Evolutionary conservation across 345 rosid species (phyloP).

Genomic region (Cardamine occulta): DNA sequence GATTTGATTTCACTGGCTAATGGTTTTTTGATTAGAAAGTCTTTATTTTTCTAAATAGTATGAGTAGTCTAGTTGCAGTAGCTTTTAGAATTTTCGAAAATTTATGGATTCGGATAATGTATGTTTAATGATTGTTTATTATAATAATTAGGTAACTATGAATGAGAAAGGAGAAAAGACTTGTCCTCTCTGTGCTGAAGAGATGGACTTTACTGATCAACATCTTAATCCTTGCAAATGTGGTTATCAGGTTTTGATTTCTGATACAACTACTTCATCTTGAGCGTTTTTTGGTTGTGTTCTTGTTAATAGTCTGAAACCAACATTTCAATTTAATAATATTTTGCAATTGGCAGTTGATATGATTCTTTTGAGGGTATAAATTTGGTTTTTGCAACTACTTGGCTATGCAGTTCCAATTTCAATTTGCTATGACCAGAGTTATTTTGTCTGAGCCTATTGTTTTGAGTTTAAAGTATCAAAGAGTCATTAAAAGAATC

Average conservation of each 20-base stretch:
- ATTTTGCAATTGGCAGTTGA: background rate
- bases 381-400: background rate
- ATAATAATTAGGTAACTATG: constrained; percentile 57
- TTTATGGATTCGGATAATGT: constrained; percentile 2
- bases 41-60: background rate
- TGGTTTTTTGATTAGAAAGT: background rate
- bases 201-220: constrained; percentile 98
- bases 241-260: constrained; percentile 77
- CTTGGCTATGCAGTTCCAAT: background rate
- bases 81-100: background rate
- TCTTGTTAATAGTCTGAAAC: background rate
- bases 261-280: background rate
- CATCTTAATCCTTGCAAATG: constrained; percentile 96
- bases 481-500: background rate
- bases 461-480: background rate
- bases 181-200: constrained; percentile 94
- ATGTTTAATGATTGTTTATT: constrained; percentile 14
- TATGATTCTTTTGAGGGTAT: background rate
- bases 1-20: constrained; percentile 10
- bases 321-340: background rate
- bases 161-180: constrained; percentile 89
- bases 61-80: constrained; percentile 14
- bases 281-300: constrained; percentile 7
- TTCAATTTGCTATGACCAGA: background rate
- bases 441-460: background rate